phyloP scores from a whole-genome alignment of 176 grass and related monocot species.

The Phoenix dactylifera region DNA sequence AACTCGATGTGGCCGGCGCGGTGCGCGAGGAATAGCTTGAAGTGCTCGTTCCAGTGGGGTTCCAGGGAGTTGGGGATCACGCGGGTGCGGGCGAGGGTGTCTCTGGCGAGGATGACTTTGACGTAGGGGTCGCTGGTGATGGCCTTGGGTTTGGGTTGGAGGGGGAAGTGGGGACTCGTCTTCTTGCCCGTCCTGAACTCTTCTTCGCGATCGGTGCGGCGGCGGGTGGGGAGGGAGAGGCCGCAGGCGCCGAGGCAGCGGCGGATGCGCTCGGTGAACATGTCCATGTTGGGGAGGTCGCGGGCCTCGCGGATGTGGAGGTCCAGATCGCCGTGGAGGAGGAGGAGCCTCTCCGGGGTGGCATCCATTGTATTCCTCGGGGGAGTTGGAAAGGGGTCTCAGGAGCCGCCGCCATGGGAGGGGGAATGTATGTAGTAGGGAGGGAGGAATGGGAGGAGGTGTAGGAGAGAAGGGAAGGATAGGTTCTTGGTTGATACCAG shows the following conservation, averaged over 20 bases:
- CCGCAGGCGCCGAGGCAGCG: constrained; percentile 37
- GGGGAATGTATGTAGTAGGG: too few relatives aligned
- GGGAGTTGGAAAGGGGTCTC: too few relatives aligned
- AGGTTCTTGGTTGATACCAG: too few relatives aligned
- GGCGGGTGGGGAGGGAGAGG: background rate
- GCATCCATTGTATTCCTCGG: too few relatives aligned
- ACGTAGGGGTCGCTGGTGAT: constrained; percentile 58
- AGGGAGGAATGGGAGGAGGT: too few relatives aligned
- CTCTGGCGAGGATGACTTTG: constrained; percentile 18
- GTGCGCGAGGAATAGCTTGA: constrained; percentile 65
- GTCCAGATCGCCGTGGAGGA: constrained; percentile 71
- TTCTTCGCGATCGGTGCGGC: background rate
- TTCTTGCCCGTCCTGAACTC: too few relatives aligned
- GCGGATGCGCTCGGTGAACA: constrained; percentile 46
- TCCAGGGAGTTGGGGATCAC: constrained; percentile 53
- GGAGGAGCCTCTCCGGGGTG: background rate
- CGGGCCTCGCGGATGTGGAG: constrained; percentile 42
- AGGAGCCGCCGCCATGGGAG: too few relatives aligned
- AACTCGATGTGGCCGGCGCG: constrained; percentile 19
- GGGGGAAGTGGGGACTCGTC: background rate
- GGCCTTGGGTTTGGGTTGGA: background rate
- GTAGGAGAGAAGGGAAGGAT: too few relatives aligned
- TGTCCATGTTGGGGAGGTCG: constrained; percentile 72
- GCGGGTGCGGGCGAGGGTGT: constrained; percentile 54
- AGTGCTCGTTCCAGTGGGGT: constrained; percentile 27